Base-by-base conservation (phyloP, 1,139 yeast genomes). In the Kurtzmaniella natalensis region DNA sequence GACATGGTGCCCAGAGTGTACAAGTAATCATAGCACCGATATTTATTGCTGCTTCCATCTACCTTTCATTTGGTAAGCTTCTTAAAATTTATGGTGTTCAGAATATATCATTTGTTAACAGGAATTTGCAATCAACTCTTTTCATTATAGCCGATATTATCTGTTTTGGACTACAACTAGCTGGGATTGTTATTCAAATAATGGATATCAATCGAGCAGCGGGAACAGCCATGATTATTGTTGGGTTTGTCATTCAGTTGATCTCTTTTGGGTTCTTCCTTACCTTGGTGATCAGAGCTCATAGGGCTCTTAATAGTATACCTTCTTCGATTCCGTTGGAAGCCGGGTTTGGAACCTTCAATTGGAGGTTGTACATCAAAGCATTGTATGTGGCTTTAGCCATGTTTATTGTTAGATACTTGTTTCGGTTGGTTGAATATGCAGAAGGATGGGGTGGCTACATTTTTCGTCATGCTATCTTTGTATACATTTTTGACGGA, bases 21-120 rank as follows among this genome's bases (percentile, higher is more conserved):
- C 34, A 34, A 18, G 34, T 25, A 10, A 34, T 34, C 10, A 31
- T 30, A 11, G 37, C 28, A 4, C 37, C 37, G 7, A 31, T 33
- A 5, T 33, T 33, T 19, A 5, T 33, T 14, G 36, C 36, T 11
- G 34, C 36, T n/a, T 33, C 36, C 5, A 18, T 25, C 3, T 34
- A 34, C 14, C 10, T 34, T 7, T 20, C 33, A 11, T 30, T 30
- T 15, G 33, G 33, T 6, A 23, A 25, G 17, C 25, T 34, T n/a
- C 30, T 34, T 3, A 18, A 18, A 15, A 15, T 18, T 18, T 10
- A 9, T 15, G 27, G 24, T 13, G 13, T 22, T 17, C 5, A 18
- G 5, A 15, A 33, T 11, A 8, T 33, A 14, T 23, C 32, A 10
- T 29, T 22, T 6, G 15, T 33, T 2, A 33, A 24, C 11, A 7